These are phyloP conservation scores for Claviceps africana DNA, from an alignment of 2,329 filamentous ascomycete genomes.

Conservation along the genomic window DNA sequence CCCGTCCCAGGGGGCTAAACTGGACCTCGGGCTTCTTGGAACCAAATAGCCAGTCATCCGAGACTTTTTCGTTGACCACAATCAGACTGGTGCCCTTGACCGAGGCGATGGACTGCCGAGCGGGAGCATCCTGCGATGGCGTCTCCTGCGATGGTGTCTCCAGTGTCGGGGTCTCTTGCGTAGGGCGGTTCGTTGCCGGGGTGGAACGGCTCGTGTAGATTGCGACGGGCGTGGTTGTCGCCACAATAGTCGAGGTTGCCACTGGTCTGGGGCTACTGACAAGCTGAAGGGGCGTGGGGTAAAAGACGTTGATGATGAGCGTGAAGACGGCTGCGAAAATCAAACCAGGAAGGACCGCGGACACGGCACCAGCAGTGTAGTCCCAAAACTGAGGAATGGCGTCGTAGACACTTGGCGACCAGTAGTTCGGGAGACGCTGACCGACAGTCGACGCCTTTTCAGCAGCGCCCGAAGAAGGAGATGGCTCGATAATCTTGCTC, in stretches of 20 bases:
- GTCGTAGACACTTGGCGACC: not conserved
- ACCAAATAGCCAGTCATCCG: constrained; percentile 22
- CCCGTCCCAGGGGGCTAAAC: constrained; percentile 22
- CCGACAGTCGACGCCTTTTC: not conserved
- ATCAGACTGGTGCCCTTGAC: constrained; percentile 15
- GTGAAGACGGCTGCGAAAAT: constrained; percentile 13
- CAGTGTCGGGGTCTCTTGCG: not conserved
- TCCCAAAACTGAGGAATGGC: constrained; percentile 1
- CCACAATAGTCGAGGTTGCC: constrained; percentile 10
- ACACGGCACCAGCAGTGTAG: constrained; percentile 4
- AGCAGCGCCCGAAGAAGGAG: constrained; percentile 1
- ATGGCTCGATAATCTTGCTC: constrained; percentile 14
- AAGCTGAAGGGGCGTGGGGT: constrained; percentile 11
- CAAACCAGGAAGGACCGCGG: constrained; percentile 12
- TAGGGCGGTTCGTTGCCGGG: constrained; percentile 1
- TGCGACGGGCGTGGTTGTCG: constrained; percentile 8
- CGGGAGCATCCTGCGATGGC: not conserved
- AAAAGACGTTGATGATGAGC: constrained; percentile 15
- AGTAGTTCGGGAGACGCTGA: not conserved
- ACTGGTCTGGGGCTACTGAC: not conserved
- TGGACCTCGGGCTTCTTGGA: constrained; percentile 19
- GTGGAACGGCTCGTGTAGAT: constrained; percentile 7
- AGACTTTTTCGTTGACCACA: constrained; percentile 14
- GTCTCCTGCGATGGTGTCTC: not conserved
- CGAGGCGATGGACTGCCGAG: constrained; percentile 4